These are phyloP conservation scores for Lichtheimia ornata DNA, from an alignment of 371 early-diverging fungal species.

Conservation along the genomic window DNA sequence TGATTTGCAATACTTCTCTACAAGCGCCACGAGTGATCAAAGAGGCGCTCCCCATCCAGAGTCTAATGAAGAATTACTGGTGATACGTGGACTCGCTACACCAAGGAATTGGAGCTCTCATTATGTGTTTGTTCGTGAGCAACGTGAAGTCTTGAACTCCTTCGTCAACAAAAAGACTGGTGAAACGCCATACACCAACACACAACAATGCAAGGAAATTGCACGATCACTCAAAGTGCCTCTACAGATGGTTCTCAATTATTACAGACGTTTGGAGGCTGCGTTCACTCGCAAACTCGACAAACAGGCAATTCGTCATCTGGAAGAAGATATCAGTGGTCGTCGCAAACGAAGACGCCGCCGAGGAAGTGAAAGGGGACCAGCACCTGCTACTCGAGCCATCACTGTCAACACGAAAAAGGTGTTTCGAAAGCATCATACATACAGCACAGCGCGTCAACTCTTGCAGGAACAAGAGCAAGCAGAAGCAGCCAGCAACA, in stretches of 20 bases:
- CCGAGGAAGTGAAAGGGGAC: background rate
- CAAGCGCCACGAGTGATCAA: constrained; percentile 13
- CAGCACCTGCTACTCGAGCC: constrained; percentile 2
- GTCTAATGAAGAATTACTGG: background rate
- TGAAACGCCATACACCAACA: constrained; percentile 41
- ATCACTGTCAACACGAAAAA: constrained; percentile 6
- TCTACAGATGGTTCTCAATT: constrained; percentile 36
- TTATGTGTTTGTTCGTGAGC: constrained; percentile 33
- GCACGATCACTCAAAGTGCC: constrained; percentile 33
- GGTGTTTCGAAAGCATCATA: background rate
- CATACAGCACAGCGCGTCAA: too few relatives aligned
- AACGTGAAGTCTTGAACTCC: constrained; percentile 34
- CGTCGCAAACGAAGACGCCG: constrained; percentile 7
- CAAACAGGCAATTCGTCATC: background rate
- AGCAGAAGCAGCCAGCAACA: too few relatives aligned
- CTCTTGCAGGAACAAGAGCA: background rate
- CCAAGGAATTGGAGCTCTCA: constrained; percentile 51
- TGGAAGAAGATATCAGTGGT: constrained; percentile 10
- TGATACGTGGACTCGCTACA: constrained; percentile 9
- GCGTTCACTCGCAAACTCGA: constrained; percentile 25
- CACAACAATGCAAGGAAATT: constrained; percentile 27
- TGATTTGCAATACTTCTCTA: constrained; percentile 29
- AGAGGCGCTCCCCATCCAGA: background rate
- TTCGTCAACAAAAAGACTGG: constrained; percentile 39
- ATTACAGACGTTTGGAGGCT: constrained; percentile 42